Evolutionary conservation across 2,329 filamentous ascomycete genomes (phyloP).

Genomic region (Aspergillus chevalieri): DNA sequence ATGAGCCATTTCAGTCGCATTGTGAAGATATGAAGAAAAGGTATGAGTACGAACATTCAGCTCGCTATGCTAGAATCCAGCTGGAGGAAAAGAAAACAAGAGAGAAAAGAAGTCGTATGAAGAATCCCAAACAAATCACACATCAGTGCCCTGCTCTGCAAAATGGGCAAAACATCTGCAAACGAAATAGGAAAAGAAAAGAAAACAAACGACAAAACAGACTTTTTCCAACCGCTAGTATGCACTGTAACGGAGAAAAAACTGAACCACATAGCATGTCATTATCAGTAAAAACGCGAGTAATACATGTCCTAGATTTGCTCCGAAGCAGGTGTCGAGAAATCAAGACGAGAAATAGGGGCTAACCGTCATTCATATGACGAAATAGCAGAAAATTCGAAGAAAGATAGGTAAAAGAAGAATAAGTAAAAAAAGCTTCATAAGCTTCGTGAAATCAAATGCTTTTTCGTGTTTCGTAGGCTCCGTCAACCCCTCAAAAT

Average conservation of each 20-base stretch:
- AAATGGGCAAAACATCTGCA: conserved; percentile 3
- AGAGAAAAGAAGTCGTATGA: conserved; percentile 4
- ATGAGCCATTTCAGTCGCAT: too few species aligned
- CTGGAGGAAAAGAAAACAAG: conserved; percentile 10
- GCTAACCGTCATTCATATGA: conserved; percentile 7
- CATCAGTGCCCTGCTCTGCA: conserved; percentile 6
- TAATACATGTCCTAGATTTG: conserved; percentile 33
- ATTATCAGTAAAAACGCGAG: conserved; percentile 31
- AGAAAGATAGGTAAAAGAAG: too few species aligned
- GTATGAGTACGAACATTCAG: conserved; percentile 21
- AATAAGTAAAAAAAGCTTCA: conserved; percentile 3
- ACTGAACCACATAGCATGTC: conserved; percentile 35
- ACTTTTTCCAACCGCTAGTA: conserved; percentile 41
- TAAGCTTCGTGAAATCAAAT: neutral
- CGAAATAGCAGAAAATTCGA: too few species aligned
- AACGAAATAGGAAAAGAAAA: conserved; percentile 16
- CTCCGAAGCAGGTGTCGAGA: conserved; percentile 9
- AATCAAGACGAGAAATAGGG: conserved; percentile 17
- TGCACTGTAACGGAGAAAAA: conserved; percentile 30
- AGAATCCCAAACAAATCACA: conserved; percentile 19
- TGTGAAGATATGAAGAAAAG: conserved; percentile 1
- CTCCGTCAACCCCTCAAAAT: neutral
- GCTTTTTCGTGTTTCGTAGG: too few species aligned
- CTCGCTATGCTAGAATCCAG: conserved; percentile 32
- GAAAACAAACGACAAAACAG: conserved; percentile 25